These are phyloP conservation scores for Cercospora janseana DNA, from an alignment of 2,329 filamentous ascomycete genomes.

Conservation along the genomic window DNA sequence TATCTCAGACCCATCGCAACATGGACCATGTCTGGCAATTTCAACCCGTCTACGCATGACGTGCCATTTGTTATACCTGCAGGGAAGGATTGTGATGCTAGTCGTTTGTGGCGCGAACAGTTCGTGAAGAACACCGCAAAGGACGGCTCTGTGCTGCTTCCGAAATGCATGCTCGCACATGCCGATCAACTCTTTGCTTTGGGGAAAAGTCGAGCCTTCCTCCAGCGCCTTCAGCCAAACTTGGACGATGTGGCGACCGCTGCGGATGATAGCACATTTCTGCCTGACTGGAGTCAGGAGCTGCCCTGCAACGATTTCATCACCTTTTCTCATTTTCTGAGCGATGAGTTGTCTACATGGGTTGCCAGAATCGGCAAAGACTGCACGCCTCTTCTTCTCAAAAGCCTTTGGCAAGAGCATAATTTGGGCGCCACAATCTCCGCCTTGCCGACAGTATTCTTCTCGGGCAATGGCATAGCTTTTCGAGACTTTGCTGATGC, in stretches of 20 bases:
- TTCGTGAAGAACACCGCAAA: slow-evolving; percentile 65
- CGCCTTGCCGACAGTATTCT: slow-evolving; percentile 69
- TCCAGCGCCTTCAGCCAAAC: slow-evolving; percentile 63
- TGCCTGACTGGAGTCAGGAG: slow-evolving; percentile 14
- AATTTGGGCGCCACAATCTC: slow-evolving; percentile 64
- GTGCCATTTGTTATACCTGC: slow-evolving; percentile 61
- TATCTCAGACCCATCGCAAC: slow-evolving; percentile 75
- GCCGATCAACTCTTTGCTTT: slow-evolving; percentile 75
- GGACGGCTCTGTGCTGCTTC: slow-evolving; percentile 63
- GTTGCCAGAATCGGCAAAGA: slow-evolving; percentile 71
- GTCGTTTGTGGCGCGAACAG: slow-evolving; percentile 72
- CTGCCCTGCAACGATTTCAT: slow-evolving; percentile 18
- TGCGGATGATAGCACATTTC: not conserved
- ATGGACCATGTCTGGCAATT: slow-evolving; percentile 81
- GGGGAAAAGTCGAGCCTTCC: slow-evolving; percentile 82
- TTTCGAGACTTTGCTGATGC: slow-evolving; percentile 64
- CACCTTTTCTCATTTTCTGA: slow-evolving; percentile 74
- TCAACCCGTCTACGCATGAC: slow-evolving; percentile 56
- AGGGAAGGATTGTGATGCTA: slow-evolving; percentile 62
- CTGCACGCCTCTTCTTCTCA: slow-evolving; percentile 64
- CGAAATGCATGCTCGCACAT: slow-evolving; percentile 69
- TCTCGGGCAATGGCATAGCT: slow-evolving; percentile 70
- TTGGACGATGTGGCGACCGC: not conserved
- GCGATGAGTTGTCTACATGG: slow-evolving; percentile 69
- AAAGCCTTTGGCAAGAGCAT: slow-evolving; percentile 66